Evolutionary conservation across 495 filamentous ascomycete species (phyloP), one percentile per base, ranked within the genome.

Genomic region (Hypoxylon subgilvum): DNA sequence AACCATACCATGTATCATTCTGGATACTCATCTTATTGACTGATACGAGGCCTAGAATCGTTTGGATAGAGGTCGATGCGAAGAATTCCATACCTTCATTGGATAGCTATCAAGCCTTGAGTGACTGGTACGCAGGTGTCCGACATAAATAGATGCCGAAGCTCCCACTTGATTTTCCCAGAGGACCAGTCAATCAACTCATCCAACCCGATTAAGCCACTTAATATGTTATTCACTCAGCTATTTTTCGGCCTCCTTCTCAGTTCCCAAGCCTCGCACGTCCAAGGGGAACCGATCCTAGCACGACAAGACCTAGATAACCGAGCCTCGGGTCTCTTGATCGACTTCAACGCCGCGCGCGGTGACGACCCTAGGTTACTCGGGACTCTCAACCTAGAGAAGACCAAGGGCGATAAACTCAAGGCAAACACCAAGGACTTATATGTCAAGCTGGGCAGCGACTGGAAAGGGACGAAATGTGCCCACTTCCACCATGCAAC

Each of bases 321-420:
- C n/a, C 31, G 31, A 34, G 31, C 31, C 4, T 10, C 8, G 9
- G n/a, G n/a, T 34, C 49, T 45, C n/a, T 44, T 59, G 14, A 36
- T 64, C 4, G 55, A 59, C 28, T 64, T 54, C 42, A 54, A 28
- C 18, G 49, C 61, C 13, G 40, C 42, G 8, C 48, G 38, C 2
- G 54, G 61, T 10, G 55, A 64, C 16, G 61, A 64, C 10, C 61
- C 55, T 6, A 57, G 41, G 32, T 43, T 25, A 25, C 61, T 64
- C 12, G 61, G 55, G n/a, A 32, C 14, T 30, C 54, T 64, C 17
- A 64, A 54, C 17, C 43, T 64, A 28, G 48, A 60, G 43, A 48
- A 54, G 16, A 38, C 14, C 30, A 59, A 60, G 13, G 49, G 61
- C 0, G 38, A 59, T 22, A 64, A 32, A 19, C 52, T 31, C 9